phyloP scores from a whole-genome alignment of 2,329 filamentous ascomycete genomes.

The Aspergillus proliferans region DNA sequence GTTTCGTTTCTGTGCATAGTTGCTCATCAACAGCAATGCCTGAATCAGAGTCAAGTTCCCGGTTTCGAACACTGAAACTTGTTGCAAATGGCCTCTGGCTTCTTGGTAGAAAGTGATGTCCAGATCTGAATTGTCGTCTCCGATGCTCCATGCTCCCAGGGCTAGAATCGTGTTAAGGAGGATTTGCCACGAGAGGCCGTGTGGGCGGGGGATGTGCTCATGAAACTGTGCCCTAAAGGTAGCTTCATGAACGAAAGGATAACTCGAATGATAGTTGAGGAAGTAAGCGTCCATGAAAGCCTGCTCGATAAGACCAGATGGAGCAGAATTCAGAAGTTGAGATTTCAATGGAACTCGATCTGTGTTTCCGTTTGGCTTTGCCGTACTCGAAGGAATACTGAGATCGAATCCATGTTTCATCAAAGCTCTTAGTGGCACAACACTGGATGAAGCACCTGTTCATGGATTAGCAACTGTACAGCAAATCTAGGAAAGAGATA shows the following conservation, averaged over 20 bases:
- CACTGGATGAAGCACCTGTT: constrained; percentile 33
- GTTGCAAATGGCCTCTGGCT: constrained; percentile 41
- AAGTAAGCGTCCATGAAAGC: constrained; percentile 44
- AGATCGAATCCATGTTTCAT: constrained; percentile 35
- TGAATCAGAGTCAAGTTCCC: constrained; percentile 47
- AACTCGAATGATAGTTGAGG: constrained; percentile 41
- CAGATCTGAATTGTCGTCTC: constrained; percentile 35
- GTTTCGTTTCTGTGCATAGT: constrained; percentile 47
- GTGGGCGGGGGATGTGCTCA: constrained; percentile 38
- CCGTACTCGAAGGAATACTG: constrained; percentile 27
- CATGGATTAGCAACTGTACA: not conserved
- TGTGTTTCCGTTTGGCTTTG: constrained; percentile 14
- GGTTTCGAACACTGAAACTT: constrained; percentile 42
- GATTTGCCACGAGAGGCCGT: constrained; percentile 40
- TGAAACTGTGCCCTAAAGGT: constrained; percentile 44
- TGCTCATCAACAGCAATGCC: constrained; percentile 42
- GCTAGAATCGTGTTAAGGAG: constrained; percentile 42
- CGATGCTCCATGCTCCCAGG: constrained; percentile 41
- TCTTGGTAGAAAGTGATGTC: constrained; percentile 44
- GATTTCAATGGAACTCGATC: constrained; percentile 31
- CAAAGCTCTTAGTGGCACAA: constrained; percentile 33
- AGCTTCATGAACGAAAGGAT: constrained; percentile 44
- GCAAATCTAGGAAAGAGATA: constrained; percentile 1
- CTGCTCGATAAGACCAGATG: constrained; percentile 34
- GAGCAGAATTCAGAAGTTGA: constrained; percentile 32